phyloP scores from a whole-genome alignment of 108 stramenopile species.

The Parmales sp. region DNA sequence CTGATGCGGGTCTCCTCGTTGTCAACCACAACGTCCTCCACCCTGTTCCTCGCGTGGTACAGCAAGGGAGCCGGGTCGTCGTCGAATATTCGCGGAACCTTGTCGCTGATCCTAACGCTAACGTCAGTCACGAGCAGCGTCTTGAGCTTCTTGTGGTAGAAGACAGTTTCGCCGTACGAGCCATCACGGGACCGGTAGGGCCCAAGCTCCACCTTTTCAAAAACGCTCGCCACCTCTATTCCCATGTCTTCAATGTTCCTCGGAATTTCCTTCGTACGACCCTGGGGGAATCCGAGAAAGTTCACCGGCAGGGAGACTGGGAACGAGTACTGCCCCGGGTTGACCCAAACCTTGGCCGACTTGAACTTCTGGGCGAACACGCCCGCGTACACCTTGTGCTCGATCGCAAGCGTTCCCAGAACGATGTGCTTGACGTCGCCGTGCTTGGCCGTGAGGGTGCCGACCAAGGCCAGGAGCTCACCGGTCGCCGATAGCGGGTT shows the following conservation, averaged over 20 bases:
- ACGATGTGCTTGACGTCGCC: constrained; percentile 80
- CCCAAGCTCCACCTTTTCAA: constrained; percentile 64
- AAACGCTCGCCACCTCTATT: constrained; percentile 52
- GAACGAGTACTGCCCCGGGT: constrained; percentile 77
- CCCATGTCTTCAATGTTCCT: constrained; percentile 44
- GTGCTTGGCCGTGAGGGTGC: constrained; percentile 44
- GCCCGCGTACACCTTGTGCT: constrained; percentile 86
- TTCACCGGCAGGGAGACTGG: constrained; percentile 54
- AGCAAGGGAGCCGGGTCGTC: constrained; percentile 71
- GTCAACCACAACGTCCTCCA: constrained; percentile 64
- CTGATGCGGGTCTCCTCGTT: constrained; percentile 51
- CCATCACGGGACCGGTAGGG: constrained; percentile 81
- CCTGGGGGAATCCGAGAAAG: constrained; percentile 68
- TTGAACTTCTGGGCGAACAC: constrained; percentile 79
- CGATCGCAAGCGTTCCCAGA: constrained; percentile 76
- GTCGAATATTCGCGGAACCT: constrained; percentile 51
- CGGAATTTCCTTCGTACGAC: constrained; percentile 48
- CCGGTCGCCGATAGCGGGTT: constrained; percentile 81
- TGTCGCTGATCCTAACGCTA: constrained; percentile 53
- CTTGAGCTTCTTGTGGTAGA: constrained; percentile 67
- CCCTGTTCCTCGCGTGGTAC: constrained; percentile 80
- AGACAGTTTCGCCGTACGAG: constrained; percentile 83
- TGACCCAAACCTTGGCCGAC: constrained; percentile 61
- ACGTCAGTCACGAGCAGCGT: constrained; percentile 82
- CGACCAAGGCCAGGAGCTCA: constrained; percentile 52